Conservation (phyloP, 192 early-diverging fungal genomes). For the Dissophora globulifera region DNA sequence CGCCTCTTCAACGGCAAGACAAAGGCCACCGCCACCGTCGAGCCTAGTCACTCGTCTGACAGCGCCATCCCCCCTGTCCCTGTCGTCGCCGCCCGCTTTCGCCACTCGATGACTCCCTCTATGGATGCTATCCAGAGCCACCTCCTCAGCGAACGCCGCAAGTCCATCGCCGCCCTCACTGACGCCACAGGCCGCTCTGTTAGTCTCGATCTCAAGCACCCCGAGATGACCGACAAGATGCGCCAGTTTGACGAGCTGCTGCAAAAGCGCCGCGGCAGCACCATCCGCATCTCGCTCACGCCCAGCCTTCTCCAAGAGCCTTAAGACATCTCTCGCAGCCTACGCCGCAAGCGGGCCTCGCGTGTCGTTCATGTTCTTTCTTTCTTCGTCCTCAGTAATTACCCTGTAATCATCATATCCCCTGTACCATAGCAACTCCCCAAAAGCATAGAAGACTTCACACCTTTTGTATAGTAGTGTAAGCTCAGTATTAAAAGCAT, state of each 20-base stretch:
- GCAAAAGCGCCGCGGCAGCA: constrained; percentile 51
- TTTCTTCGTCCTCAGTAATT: not conserved
- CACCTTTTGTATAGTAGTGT: too few relatives aligned
- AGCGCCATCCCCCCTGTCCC: constrained; percentile 12
- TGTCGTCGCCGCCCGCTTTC: constrained; percentile 22
- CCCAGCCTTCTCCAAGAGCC: constrained; percentile 44
- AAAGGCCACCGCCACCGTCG: not conserved
- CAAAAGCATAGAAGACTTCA: too few relatives aligned
- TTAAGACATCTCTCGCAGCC: not conserved
- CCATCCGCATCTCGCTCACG: constrained; percentile 46
- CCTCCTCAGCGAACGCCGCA: constrained; percentile 41
- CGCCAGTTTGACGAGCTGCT: constrained; percentile 56
- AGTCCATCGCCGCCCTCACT: constrained; percentile 38
- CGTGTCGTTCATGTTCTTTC: too few relatives aligned
- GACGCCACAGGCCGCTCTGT: constrained; percentile 18
- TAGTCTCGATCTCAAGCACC: constrained; percentile 45
- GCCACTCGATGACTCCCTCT: constrained; percentile 44
- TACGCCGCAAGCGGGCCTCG: too few relatives aligned
- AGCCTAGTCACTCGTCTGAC: constrained; percentile 4
- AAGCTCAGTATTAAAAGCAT: not conserved
- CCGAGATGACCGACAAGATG: constrained; percentile 57
- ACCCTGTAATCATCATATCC: not conserved
- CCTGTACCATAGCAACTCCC: constrained; percentile 7
- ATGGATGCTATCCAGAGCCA: constrained; percentile 40
- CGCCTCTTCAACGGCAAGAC: constrained; percentile 37